Base-by-base conservation (phyloP, 2,329 filamentous ascomycete species). In the Aschersonia sp. region DNA sequence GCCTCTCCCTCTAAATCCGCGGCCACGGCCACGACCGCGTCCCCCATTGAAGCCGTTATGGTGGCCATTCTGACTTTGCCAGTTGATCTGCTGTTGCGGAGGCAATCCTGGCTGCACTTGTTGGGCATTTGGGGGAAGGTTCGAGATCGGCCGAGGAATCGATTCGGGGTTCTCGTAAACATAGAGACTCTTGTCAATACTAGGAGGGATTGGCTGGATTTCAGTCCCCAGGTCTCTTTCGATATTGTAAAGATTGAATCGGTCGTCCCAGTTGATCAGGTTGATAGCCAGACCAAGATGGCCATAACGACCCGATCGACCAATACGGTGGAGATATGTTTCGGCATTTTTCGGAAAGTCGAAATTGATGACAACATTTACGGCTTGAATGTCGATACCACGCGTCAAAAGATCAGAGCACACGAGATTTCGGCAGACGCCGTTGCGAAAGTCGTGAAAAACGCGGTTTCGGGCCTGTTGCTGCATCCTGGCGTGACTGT, bases 281-380 rank as follows among this genome's bases (percentile, higher is more conserved):
- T 98, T 98, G 63, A 98, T 98, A 54, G 94, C 94, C 56, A 98
- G 73, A 76, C 92, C 92, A 60, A 97, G 76, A 68, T 98, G 92
- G 55, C 92, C 92, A 63, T 95, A 98, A 55, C 92, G 87, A 56
- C 92, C 92, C 46, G 92, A 98, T 62, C 92, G 87, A 72, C 92
- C 92, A 63, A 98, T 98, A 56, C 92, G 87, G 69, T 98, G 92
- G 49, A 98, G 81, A 63, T 98, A 98, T 0, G 92, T 98, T 69
- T 98, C 92, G 12, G 92, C 94, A 60, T 98, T 98, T 72, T 98
- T 98, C 47, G 92, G 92, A 65, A 98, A 98, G 61, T 98, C 92
- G 60, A 98, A 98, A 72, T 98, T 98, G 78, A 98, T 98, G 63
- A 98, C 92, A 48, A 98, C 92, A 58, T 98, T 98, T 61, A 98